phyloP scores from a whole-genome alignment of 495 filamentous ascomycete genomes.

The Aspergillus ostianus region DNA sequence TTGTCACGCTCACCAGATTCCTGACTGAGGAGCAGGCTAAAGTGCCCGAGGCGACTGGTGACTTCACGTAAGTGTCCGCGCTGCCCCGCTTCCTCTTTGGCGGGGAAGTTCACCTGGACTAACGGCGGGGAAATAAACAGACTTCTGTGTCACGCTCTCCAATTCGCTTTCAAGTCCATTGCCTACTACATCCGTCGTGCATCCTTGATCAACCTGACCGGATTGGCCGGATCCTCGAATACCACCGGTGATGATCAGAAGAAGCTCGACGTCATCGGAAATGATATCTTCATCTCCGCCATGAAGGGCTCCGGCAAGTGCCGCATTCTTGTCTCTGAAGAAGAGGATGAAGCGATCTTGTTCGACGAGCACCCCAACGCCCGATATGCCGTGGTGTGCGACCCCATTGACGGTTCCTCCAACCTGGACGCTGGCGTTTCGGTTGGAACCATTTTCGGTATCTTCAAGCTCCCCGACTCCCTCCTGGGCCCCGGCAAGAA shows the following conservation, averaged over 20 bases:
- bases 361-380: conserved; percentile 79
- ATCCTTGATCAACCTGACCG: conserved; percentile 93
- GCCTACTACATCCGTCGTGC: conserved; percentile 98
- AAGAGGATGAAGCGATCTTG: conserved; percentile 87
- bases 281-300: conserved; percentile 92
- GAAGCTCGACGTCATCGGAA: conserved; percentile 98
- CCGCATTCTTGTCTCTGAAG: conserved; percentile 88
- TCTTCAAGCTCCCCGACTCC: conserved; percentile 78
- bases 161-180: conserved; percentile 99
- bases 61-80: conserved; percentile 77
- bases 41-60: conserved; percentile 91
- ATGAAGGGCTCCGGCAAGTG: conserved; percentile 91
- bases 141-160: conserved; percentile 92
- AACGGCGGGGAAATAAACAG: conserved; percentile 38
- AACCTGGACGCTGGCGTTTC: conserved; percentile 98
- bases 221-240: conserved; percentile 92
- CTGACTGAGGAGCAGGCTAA: conserved; percentile 94
- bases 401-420: conserved; percentile 96
- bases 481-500: conserved; percentile 55
- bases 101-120: neutral
- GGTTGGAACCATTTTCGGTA: conserved; percentile 95
- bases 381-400: conserved; percentile 93
- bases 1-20: conserved; percentile 91
- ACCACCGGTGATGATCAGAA: conserved; percentile 97
- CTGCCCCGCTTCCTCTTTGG: neutral